Conservation (phyloP, 2,329 filamentous ascomycete species). For the Corniculantispora saksenae region DNA sequence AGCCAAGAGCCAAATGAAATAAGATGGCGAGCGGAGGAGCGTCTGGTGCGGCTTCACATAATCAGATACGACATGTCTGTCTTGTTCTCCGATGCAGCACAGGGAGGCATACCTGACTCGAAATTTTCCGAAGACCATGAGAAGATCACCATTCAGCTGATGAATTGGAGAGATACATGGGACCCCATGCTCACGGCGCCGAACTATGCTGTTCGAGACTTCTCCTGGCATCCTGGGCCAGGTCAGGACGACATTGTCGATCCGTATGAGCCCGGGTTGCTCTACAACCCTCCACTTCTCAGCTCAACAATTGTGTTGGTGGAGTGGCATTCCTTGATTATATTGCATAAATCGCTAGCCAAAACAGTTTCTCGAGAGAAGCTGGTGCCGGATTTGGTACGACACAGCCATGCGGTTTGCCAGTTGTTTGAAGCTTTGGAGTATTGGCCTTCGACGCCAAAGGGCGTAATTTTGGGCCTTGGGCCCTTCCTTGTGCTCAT, state of each 20-base stretch:
- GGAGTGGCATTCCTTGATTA: constrained; percentile 75
- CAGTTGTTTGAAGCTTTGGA: constrained; percentile 79
- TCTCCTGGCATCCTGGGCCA: constrained; percentile 53
- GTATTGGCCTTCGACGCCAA: constrained; percentile 68
- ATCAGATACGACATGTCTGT: constrained; percentile 80
- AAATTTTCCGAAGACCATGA: constrained; percentile 66
- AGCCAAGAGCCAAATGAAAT: constrained; percentile 62
- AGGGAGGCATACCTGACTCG: constrained; percentile 63
- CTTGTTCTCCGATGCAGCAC: constrained; percentile 69
- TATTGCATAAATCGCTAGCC: constrained; percentile 80
- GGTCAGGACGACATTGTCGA: constrained; percentile 70
- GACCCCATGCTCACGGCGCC: constrained; percentile 63
- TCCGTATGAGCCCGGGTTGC: constrained; percentile 67
- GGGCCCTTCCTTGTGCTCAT: constrained; percentile 78
- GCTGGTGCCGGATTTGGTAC: constrained; percentile 54
- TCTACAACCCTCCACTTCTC: constrained; percentile 72
- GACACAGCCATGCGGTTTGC: constrained; percentile 69
- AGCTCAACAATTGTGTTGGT: constrained; percentile 72
- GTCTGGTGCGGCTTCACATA: constrained; percentile 66
- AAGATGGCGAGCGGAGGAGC: constrained; percentile 66
- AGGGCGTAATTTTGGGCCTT: constrained; percentile 69
- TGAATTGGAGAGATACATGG: constrained; percentile 56
- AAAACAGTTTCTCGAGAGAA: constrained; percentile 55
- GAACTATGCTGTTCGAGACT: constrained; percentile 63
- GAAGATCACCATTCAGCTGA: constrained; percentile 48